These are phyloP conservation scores for Rhododendron griersonianum DNA, from an alignment of 148 eudicot genomes.

Conservation along the genomic window DNA sequence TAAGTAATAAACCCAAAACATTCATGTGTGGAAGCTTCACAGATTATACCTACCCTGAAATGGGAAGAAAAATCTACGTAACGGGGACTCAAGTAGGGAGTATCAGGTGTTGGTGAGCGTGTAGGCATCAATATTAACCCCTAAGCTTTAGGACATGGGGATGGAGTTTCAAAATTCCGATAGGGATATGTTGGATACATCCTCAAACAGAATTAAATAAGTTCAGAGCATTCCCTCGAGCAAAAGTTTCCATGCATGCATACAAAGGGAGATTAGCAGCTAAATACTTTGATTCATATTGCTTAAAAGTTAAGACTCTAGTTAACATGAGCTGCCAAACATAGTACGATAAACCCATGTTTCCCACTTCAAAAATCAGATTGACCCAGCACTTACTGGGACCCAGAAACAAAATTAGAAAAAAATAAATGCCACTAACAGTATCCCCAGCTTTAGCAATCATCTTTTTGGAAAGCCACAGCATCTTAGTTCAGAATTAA, in stretches of 20 bases:
- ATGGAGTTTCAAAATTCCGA: not conserved
- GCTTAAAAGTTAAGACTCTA: not conserved
- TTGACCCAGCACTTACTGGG: not conserved
- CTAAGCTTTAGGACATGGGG: not conserved
- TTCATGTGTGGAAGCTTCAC: not conserved
- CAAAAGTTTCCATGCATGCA: not conserved
- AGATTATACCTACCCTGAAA: not conserved
- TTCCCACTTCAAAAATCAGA: not conserved
- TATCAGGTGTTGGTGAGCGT: not conserved
- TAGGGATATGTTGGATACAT: not conserved
- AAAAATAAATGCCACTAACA: not conserved
- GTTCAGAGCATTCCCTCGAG: not conserved
- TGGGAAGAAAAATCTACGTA: not conserved
- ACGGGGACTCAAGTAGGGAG: not conserved
- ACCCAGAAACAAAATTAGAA: not conserved
- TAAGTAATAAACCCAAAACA: not conserved
- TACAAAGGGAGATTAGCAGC: not conserved
- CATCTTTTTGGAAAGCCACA: not conserved
- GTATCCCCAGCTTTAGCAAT: not conserved
- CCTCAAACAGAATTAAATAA: not conserved
- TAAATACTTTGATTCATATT: not conserved
- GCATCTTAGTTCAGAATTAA: not conserved
- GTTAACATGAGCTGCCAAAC: not conserved
- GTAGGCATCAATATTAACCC: not conserved
- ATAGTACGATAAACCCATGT: not conserved